These are phyloP conservation scores for Pseudogymnoascus sp. DNA, from an alignment of 2,329 filamentous ascomycete genomes.

Conservation along the genomic window DNA sequence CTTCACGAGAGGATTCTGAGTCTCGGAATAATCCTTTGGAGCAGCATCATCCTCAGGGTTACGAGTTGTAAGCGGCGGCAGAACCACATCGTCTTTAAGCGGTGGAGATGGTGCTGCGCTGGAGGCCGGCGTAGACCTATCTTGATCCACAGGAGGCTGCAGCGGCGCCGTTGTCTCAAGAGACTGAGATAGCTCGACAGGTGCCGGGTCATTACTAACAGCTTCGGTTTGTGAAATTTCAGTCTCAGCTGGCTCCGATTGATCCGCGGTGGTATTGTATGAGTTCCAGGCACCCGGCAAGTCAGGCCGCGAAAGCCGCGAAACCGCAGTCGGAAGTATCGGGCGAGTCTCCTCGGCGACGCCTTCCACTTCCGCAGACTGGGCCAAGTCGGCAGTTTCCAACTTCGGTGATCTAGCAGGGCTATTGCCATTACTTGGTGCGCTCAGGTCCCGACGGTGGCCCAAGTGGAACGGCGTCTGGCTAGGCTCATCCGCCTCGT, in stretches of 20 bases:
- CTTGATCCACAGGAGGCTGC: conserved; percentile 14
- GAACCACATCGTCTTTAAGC: conserved; percentile 33
- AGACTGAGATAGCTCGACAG: neutral
- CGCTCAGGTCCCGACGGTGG: conserved; percentile 48
- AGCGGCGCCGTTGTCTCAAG: neutral
- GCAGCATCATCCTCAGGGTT: conserved; percentile 10
- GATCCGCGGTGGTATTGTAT: conserved; percentile 20
- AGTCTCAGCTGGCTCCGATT: neutral
- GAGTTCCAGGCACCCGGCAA: conserved; percentile 27
- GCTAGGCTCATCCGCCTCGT: neutral
- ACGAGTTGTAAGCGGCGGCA: conserved; percentile 12
- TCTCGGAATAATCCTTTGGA: conserved; percentile 9
- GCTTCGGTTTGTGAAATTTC: neutral
- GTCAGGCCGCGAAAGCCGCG: conserved; percentile 20
- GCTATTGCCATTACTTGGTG: conserved; percentile 50
- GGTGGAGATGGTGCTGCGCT: conserved; percentile 38
- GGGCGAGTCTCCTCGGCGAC: conserved; percentile 30
- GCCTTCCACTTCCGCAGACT: conserved; percentile 36
- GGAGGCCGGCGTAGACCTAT: conserved; percentile 15
- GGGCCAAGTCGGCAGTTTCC: conserved; percentile 32
- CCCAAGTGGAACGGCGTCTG: conserved; percentile 37
- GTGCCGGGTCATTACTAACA: conserved; percentile 18
- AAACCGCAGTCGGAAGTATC: conserved; percentile 2
- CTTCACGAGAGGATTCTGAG: conserved; percentile 12
- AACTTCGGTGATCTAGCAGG: conserved; percentile 51